Percentiles rank a stretch among this genome's conserved stretches.
Conservation (phyloP, 331 rosid species). For the Pyrus hybrid region DNA sequence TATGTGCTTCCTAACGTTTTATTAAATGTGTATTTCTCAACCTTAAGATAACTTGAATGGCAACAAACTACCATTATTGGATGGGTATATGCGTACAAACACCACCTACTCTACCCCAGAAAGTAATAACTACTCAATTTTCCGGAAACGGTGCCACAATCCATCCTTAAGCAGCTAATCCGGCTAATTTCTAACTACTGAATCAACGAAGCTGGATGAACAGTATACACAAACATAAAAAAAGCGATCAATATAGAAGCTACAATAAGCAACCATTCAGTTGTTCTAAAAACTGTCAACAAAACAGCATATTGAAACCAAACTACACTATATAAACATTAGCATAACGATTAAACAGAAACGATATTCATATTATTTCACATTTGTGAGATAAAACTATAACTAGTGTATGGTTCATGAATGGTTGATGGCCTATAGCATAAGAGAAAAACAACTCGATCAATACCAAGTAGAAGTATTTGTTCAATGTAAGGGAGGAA, state of each 20-base stretch:
- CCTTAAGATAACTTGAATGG: background rate
- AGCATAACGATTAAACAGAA: background rate
- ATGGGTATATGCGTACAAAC: background rate
- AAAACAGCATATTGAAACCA: background rate
- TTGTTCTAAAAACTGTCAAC: background rate
- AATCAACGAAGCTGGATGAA: background rate
- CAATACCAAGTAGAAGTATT: background rate
- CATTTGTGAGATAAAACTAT: background rate
- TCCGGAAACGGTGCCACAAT: background rate
- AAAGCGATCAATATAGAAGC: background rate
- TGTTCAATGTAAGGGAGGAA: constrained; percentile 2
- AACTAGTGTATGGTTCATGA: background rate
- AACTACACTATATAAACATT: background rate
- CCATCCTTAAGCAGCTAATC: background rate
- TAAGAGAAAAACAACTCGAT: background rate
- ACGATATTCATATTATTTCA: background rate
- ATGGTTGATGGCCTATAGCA: background rate
- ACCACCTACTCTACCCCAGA: background rate
- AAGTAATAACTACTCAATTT: background rate
- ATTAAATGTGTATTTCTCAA: background rate
- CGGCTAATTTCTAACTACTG: background rate
- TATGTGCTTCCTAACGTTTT: background rate
- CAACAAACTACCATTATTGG: background rate
- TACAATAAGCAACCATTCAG: background rate
- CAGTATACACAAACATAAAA: background rate